phyloP scores from a whole-genome alignment of 768 basidiomycete genomes.

The Tricholoma furcatifolium region DNA sequence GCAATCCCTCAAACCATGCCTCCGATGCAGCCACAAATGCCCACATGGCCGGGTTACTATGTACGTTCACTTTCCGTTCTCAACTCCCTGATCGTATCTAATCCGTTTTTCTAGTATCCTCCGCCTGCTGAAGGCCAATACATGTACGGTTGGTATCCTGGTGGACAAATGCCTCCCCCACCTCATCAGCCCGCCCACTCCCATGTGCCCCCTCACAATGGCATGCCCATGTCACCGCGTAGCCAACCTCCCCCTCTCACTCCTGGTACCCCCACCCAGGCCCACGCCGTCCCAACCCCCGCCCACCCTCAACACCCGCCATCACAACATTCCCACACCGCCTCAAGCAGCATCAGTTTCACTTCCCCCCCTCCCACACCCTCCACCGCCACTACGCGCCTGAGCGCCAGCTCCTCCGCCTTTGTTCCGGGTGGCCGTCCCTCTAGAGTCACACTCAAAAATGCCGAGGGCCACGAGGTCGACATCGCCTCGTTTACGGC shows the following conservation, averaged over 20 bases:
- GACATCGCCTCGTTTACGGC: conserved; percentile 55
- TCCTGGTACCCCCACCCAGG: conserved; percentile 68
- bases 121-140: conserved; percentile 36
- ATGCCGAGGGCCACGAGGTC: conserved; percentile 62
- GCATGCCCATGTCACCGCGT: conserved; percentile 70
- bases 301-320: conserved; percentile 48
- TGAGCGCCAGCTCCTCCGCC: conserved; percentile 62
- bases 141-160: conserved; percentile 21
- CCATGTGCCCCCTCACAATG: conserved; percentile 45
- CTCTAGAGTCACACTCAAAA: conserved; percentile 57
- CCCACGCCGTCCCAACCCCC: conserved; percentile 51
- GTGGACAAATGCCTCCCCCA: conserved; percentile 36
- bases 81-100: conserved; percentile 8
- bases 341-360: conserved; percentile 43
- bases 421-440: conserved; percentile 59
- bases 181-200: conserved; percentile 53
- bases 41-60: conserved; percentile 52
- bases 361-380: conserved; percentile 73
- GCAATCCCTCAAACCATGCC: conserved; percentile 42
- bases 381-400: conserved; percentile 46
- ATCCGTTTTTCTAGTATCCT: conserved; percentile 41
- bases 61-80: conserved; percentile 38
- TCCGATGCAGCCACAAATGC: conserved; percentile 39
- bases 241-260: conserved; percentile 54
- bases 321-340: conserved; percentile 42